Base-by-base conservation (phyloP, 345 rosid genomes). In the Gossypium longicalyx region DNA sequence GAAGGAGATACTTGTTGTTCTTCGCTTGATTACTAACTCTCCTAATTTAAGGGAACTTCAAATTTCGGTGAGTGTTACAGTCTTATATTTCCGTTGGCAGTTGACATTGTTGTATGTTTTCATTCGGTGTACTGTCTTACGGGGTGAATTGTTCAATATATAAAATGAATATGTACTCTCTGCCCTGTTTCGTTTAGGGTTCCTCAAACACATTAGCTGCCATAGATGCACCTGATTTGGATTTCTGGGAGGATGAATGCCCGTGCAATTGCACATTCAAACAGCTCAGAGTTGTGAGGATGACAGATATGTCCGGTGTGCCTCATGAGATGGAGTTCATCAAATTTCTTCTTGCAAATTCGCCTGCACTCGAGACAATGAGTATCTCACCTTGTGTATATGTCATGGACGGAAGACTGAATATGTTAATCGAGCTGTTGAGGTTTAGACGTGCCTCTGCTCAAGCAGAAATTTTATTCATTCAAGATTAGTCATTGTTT, bases 311-410 rank as follows among this genome's bases (percentile, higher is more conserved):
- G 61, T 88, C 85, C 47, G 95, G 91, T 19, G 86, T 88, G 69
- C 94, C 85, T 7, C 87, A 90, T 27, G 99, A 95, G 83, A 81
- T 95, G 92, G 90, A 89, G 71, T 83, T 95, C 57, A 82, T 93
- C 78, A 91, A 87, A 79, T 91, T 89, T 77, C 82, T 93, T 80
- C 89, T 95, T 23, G 86, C 81, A 19, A 89, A 84, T 74, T 89
- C 99, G 3, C 96, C 92, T 0, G 83, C 57, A 58, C 86, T 95
- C 2, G 87, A 91, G 86, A 78, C 74, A 19, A 73, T 93, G 85
- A 80, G 83, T 13, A 85, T 95, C 64, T 75, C 87, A 56, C 88
- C 94, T 49, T 81, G 85, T 81, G 76, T 82, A 53, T 85, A 84
- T 63, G 88, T 81, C 70, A 77, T 73, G 77, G 95, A 86, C 17